These are phyloP conservation scores for Leucocoprinus sp. DNA, from an alignment of 768 basidiomycete species.

Conservation along the genomic window DNA sequence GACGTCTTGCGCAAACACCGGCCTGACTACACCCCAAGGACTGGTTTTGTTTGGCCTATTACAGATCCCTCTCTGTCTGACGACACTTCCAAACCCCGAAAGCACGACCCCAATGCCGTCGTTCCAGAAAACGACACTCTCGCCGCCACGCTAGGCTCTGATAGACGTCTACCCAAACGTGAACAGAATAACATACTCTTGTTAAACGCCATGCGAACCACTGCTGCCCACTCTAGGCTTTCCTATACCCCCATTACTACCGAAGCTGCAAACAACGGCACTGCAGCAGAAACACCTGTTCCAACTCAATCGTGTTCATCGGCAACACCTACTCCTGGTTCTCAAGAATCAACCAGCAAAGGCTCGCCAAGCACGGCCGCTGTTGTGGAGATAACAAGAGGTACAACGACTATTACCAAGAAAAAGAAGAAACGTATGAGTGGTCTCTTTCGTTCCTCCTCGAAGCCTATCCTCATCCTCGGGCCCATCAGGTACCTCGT, in stretches of 20 bases:
- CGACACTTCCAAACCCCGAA: conserved; percentile 10
- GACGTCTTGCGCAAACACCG: conserved; percentile 63
- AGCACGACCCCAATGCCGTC: conserved; percentile 9
- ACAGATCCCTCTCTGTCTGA: conserved; percentile 40
- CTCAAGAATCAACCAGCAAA: conserved; percentile 23
- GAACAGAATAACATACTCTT: conserved; percentile 64
- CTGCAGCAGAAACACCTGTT: conserved; percentile 24
- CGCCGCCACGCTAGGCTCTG: conserved; percentile 5
- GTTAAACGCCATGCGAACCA: conserved; percentile 72
- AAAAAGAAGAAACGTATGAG: conserved; percentile 72
- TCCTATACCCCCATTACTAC: conserved; percentile 35
- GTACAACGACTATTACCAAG: conserved; percentile 44
- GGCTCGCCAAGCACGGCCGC: conserved; percentile 23
- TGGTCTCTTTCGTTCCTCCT: conserved; percentile 11
- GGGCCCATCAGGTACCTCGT: conserved; percentile 27
- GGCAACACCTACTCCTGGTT: conserved; percentile 32
- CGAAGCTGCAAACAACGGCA: conserved; percentile 19
- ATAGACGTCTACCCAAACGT: conserved; percentile 33
- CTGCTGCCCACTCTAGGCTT: conserved; percentile 59
- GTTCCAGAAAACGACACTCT: conserved; percentile 9
- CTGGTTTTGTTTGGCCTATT: conserved; percentile 83
- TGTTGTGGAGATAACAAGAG: conserved; percentile 39
- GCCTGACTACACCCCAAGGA: conserved; percentile 78
- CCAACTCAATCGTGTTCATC: conserved; percentile 28
- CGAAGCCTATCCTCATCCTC: conserved; percentile 2